These are phyloP conservation scores for Podospora sp. DNA, from an alignment of 495 filamentous ascomycete genomes.

Conservation along the genomic window DNA sequence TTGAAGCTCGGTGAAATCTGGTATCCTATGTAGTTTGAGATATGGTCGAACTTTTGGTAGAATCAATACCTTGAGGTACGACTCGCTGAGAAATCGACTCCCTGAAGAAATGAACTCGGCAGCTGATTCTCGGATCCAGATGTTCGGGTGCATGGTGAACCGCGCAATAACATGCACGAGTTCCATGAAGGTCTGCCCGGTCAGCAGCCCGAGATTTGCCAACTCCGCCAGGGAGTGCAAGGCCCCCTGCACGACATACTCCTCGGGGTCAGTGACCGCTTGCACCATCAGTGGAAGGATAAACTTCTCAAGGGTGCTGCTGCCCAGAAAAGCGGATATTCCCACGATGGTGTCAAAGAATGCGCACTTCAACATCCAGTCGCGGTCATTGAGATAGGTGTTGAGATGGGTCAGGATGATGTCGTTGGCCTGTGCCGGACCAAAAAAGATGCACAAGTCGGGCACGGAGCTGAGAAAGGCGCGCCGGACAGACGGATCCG, in stretches of 20 bases:
- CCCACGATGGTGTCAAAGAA: slow-evolving; percentile 96
- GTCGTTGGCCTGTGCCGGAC: slow-evolving; percentile 84
- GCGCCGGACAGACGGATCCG: slow-evolving; percentile 81
- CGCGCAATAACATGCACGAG: slow-evolving; percentile 76
- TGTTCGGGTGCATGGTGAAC: slow-evolving; percentile 90
- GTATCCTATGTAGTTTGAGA: slow-evolving; percentile 66
- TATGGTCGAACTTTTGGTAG: slow-evolving; percentile 78
- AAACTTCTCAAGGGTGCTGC: slow-evolving; percentile 87
- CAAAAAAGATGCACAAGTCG: slow-evolving; percentile 93
- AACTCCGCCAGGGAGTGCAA: slow-evolving; percentile 87
- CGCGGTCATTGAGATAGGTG: slow-evolving; percentile 94
- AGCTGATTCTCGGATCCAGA: slow-evolving; percentile 92
- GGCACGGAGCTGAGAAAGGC: slow-evolving; percentile 94
- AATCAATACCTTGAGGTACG: slow-evolving; percentile 82
- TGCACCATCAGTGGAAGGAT: slow-evolving; percentile 96
- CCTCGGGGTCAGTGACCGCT: slow-evolving; percentile 93
- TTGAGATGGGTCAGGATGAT: slow-evolving; percentile 94
- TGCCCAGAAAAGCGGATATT: slow-evolving; percentile 87
- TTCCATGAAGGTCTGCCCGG: slow-evolving; percentile 83
- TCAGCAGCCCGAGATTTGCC: slow-evolving; percentile 84
- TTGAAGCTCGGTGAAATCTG: slow-evolving; percentile 66
- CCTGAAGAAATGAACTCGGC: slow-evolving; percentile 78
- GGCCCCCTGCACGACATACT: slow-evolving; percentile 90
- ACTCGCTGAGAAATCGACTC: slow-evolving; percentile 73
- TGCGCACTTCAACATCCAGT: slow-evolving; percentile 95